Base-by-base conservation (phyloP, 2,329 filamentous ascomycete genomes). In the Lasiodiplodia citricola region DNA sequence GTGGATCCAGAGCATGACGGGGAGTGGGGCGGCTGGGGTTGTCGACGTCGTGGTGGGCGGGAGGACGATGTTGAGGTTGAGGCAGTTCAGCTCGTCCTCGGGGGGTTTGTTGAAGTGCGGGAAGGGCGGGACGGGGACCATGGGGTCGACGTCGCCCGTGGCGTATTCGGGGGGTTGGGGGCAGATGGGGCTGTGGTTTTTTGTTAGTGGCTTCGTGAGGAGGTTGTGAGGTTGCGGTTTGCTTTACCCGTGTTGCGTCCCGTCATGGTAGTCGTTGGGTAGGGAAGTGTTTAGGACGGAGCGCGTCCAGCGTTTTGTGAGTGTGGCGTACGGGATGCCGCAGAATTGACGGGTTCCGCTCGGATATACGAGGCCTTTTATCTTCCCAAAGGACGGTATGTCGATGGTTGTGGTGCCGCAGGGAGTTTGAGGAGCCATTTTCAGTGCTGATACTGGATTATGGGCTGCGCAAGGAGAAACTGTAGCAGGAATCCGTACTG, bases 1-100 rank as follows among this genome's bases (percentile, higher is more conserved):
- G 60, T 71, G 55, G 35, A 71, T 54, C 56, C 57, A 71, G 25
- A 82, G 75, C 0, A 81, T 66, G 60, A 85, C 83, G 1, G 83
- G 83, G 1, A 84, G 73, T 0, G 28, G 14, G 4, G 2, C 16
- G 28, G 28, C 3, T 14, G 28, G 28, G 25, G 5, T 6, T 28
- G 44, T 14, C 6, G 44, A 2, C 13, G 37, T 38, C 37, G 37
- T 8, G 11, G 28, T 11, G 31, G 55, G 31, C n/a, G 55, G 55
- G 1, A 57, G 35, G 31, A 57, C 55, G 11, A 57, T 23, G 55
- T 57, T 57, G 16, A 57, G 18, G 35, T 38, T 41, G 7, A 57
- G 31, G 31, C 31, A 38, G n/a, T 38, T 38, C 0, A 38, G 31
- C 7, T 57, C 55, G n/a, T 57, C 55, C 10, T 38, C 55, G 6